A percentile compares a stretch with the other conserved stretches of the same genome.
Evolutionary conservation across 495 filamentous ascomycete genomes (phyloP).

Genomic region (Glarea lozoyensis): DNA sequence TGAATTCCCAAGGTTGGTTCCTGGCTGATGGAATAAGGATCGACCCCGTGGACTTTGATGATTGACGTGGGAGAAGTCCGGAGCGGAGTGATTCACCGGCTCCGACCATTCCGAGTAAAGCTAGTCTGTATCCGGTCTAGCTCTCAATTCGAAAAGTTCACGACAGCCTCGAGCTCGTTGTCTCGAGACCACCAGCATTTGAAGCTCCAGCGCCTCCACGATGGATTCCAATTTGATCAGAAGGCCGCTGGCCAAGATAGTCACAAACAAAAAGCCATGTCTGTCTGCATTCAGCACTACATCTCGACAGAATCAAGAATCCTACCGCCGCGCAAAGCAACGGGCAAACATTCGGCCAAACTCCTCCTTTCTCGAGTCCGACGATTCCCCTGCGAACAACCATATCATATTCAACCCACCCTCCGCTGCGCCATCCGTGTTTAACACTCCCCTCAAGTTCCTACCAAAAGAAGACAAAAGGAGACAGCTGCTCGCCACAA

Average conservation of each 20-base stretch:
- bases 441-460: slow-evolving; percentile 84
- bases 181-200: neutral
- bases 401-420: slow-evolving; percentile 93
- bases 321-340: slow-evolving; percentile 53
- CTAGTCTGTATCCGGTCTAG: slow-evolving; percentile 1
- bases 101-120: neutral
- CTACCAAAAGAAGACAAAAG: slow-evolving; percentile 73
- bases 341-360: slow-evolving; percentile 52
- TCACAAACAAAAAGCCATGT: slow-evolving; percentile 23
- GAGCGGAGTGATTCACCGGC: no score
- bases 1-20: no score
- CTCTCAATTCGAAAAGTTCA: slow-evolving; percentile 5
- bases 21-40: no score
- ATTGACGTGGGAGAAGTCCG: no score
- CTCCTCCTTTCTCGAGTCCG: slow-evolving; percentile 46
- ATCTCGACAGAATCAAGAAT: slow-evolving; percentile 35
- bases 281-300: slow-evolving; percentile 32
- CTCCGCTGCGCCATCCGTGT: slow-evolving; percentile 69
- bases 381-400: slow-evolving; percentile 15
- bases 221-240: slow-evolving; percentile 19
- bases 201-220: neutral
- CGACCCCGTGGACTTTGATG: no score
- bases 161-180: slow-evolving; percentile 4
- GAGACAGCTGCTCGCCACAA: slow-evolving; percentile 27
- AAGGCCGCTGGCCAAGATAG: slow-evolving; percentile 33